Base-by-base conservation (phyloP, 2,329 filamentous ascomycete genomes). In the Passalora sequoiae region DNA sequence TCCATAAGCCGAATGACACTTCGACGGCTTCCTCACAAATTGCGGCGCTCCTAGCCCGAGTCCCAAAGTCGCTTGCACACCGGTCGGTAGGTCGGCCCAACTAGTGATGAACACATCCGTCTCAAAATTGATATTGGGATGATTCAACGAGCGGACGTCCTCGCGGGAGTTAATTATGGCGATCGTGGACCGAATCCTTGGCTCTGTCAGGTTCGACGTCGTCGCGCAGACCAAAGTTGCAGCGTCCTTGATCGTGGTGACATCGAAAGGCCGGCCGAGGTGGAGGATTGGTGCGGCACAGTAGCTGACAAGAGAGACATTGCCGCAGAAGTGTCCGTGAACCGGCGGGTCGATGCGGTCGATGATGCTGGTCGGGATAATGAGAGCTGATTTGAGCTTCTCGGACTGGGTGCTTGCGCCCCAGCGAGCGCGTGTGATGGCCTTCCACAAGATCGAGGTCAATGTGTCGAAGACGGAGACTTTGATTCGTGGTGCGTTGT, bases 381-480 rank as follows among this genome's bases (percentile, higher is more conserved):
- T 15, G 15, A 49, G 37, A 17, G 36, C 42, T 13, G 38, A 45
- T 9, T 27, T 12, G 32, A 31, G 27, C 16, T n/a, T 35, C 9
- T 5, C 24, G 8, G 40, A 37, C 13, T 28, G 33, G 4, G 38
- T 38, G n/a, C 37, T 25, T 15, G 41, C 13, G 10, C 41, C 41
- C 32, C 40, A 43, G 8, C 41, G 39, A 5, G 48, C 53, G 2
- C 51, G 43, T 5, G 39, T 38, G 30, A 50, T 45, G 17, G 44
- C 48, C 20, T 49, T 49, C 54, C 53, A 58, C 10, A 58, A 45
- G 5, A 58, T 49, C 13, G 48, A 38, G 21, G 46, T 35, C 22
- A 58, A 43, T 21, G 39, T 40, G 22, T 58, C 49, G 28, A 49
- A 43, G 6, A 24, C 28, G 4, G 40, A 44, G 20, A 52, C 31